Evolutionary conservation across 2,329 filamentous ascomycete species (phyloP), one percentile per base, ranked within the genome.

Genomic region (Colletotrichum horii): DNA sequence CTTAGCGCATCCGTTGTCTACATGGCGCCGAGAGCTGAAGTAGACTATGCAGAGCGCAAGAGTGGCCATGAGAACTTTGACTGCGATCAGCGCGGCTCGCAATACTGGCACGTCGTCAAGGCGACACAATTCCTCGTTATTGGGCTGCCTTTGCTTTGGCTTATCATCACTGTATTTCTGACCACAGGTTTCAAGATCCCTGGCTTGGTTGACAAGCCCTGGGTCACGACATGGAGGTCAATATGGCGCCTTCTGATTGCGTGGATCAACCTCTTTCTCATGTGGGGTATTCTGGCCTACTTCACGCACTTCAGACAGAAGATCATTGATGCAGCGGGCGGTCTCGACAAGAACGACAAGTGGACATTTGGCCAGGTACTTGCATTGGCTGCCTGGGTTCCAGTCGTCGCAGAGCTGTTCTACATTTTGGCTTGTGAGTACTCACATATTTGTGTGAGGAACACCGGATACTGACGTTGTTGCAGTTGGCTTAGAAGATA

Each of bases 301-400:
- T 83, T 82, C 56, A 77, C 79, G 2, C 60, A 61, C 6, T 83
- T 82, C 70, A 75, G 82, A 11, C 48, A 64, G 32, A 58, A 55
- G 4, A 72, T 81, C 7, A 65, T 77, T 24, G 12, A 68, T 3
- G 19, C 38, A 0, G 75, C 80, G 16, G 77, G 78, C 16, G 38
- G 66, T 12, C 55, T 76, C 9, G 78, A 81, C 64, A 67, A 77
- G 34, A 77, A 82, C 32, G 78, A 73, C 2, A 70, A 75, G 26
- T 83, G 82, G 81, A 82, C 79, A 6, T 83, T 83, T 64, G 79
- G 81, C 0, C 82, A 84, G 74, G 80, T 82, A 5, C 71, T 83
- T 4, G 77, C 81, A 0, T 66, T 83, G 22, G 80, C 80, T 6
- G 81, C 80, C 0, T 83, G 83, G 82, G 75, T 79, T 11, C 81